Percentiles rank a stretch among this genome's conserved stretches.
phyloP scores from a whole-genome alignment of 2,329 filamentous ascomycete species.

The Dothideomycetes sp. region DNA sequence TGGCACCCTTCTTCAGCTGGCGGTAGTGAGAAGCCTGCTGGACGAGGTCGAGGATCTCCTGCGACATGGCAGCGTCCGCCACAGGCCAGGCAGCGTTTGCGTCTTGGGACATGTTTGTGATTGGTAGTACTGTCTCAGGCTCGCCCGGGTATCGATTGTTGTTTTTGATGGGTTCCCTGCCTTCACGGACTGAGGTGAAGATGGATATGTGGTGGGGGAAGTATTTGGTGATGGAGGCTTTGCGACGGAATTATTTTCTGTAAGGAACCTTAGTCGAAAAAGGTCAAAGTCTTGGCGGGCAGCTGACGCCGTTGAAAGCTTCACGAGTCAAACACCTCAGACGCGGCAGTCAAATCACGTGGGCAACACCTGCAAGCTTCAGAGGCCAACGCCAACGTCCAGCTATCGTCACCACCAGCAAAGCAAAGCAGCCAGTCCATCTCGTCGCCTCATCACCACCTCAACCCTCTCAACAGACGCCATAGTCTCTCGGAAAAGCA shows the following conservation, averaged over 20 bases:
- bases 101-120: constrained; percentile 10
- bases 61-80: constrained; percentile 36
- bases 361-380: too few species aligned
- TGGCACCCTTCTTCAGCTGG: constrained; percentile 73
- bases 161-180: background rate
- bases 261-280: too few species aligned
- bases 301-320: background rate
- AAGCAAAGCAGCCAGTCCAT: background rate
- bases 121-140: background rate
- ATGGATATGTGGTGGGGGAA: background rate
- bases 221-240: background rate
- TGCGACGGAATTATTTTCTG: background rate
- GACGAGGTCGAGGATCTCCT: constrained; percentile 41
- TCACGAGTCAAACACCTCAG: background rate
- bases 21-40: constrained; percentile 57
- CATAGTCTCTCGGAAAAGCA: background rate
- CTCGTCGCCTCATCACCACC: background rate
- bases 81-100: constrained; percentile 16
- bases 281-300: background rate
- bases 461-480: background rate
- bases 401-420: background rate
- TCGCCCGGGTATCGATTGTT: background rate
- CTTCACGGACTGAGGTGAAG: background rate
- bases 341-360: too few species aligned
- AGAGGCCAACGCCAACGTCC: background rate